Conservation (phyloP, 2,329 filamentous ascomycete genomes). For the Tolypocladium tundrense region DNA sequence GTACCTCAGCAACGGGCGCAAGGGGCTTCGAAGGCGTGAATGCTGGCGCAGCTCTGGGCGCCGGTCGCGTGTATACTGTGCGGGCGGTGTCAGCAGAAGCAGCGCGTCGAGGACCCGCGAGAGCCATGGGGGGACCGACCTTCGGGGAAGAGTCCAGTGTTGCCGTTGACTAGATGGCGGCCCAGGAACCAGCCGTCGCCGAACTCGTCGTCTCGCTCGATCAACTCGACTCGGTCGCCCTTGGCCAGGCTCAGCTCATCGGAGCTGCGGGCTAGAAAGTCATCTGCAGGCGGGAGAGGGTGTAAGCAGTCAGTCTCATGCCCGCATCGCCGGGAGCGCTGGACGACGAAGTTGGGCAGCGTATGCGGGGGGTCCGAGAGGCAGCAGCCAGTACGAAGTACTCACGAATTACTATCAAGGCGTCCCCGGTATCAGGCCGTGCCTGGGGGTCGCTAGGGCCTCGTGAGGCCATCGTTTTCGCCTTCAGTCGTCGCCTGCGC, state of each 20-base stretch:
- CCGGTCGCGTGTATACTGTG: slow-evolving; percentile 51
- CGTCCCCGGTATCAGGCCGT: slow-evolving; percentile 54
- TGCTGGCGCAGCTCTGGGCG: slow-evolving; percentile 33
- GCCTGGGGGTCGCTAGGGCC: slow-evolving; percentile 21
- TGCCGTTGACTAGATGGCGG: slow-evolving; percentile 61
- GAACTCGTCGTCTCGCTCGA: slow-evolving; percentile 82
- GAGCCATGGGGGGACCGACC: slow-evolving; percentile 37
- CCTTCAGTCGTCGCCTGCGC: background rate
- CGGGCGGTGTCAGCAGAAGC: slow-evolving; percentile 12
- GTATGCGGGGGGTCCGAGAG: slow-evolving; percentile 11
- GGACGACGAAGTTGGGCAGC: background rate
- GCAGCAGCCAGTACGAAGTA: slow-evolving; percentile 6
- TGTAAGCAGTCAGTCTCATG: background rate
- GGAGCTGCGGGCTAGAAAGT: slow-evolving; percentile 82
- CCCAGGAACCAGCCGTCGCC: slow-evolving; percentile 80
- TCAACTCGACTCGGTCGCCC: slow-evolving; percentile 72
- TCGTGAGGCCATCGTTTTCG: slow-evolving; percentile 31
- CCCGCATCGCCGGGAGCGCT: background rate
- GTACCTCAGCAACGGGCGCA: slow-evolving; percentile 19
- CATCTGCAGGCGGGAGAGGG: slow-evolving; percentile 45
- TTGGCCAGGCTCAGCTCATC: slow-evolving; percentile 87
- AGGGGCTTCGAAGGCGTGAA: slow-evolving; percentile 20
- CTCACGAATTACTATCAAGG: slow-evolving; percentile 64
- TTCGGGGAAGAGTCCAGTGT: slow-evolving; percentile 74
- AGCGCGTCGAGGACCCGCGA: slow-evolving; percentile 1